Percentiles rank a stretch among this genome's conserved stretches.
Conservation (phyloP, 2,329 filamentous ascomycete genomes). For the Fusarium dimerum region DNA sequence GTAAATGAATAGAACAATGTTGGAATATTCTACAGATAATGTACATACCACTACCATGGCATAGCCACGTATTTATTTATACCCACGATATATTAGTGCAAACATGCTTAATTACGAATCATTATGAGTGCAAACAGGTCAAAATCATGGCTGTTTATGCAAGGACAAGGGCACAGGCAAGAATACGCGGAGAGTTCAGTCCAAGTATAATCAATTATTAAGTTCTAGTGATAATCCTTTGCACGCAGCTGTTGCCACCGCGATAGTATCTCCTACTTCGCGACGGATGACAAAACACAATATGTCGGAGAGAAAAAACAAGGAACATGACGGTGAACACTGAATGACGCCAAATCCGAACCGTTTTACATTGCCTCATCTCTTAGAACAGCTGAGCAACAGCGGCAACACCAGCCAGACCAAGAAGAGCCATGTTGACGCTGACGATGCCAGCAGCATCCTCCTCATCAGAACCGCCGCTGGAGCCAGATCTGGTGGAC, state of each 20-base stretch:
- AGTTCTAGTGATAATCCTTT: conserved; percentile 41
- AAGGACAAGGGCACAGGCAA: neutral
- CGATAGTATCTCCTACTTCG: conserved; percentile 29
- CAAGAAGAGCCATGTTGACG: conserved; percentile 50
- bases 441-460: conserved; percentile 47
- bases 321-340: conserved; percentile 35
- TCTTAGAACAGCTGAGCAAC: conserved; percentile 55
- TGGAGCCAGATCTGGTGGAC: conserved; percentile 23
- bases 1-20: neutral
- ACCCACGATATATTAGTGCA: too few species aligned
- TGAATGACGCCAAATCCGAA: conserved; percentile 39
- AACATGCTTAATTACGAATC: neutral
- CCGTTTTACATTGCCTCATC: conserved; percentile 28
- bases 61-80: too few species aligned
- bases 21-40: neutral
- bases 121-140: neutral
- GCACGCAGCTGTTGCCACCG: conserved; percentile 28
- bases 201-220: conserved; percentile 46
- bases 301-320: conserved; percentile 38
- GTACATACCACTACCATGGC: too few species aligned
- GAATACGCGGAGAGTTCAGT: conserved; percentile 9
- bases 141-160: neutral
- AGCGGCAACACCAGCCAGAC: conserved; percentile 48
- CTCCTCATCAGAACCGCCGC: conserved; percentile 35
- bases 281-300: conserved; percentile 35